phyloP scores from a whole-genome alignment of 164 flowering plant species.

The Santalum album region DNA sequence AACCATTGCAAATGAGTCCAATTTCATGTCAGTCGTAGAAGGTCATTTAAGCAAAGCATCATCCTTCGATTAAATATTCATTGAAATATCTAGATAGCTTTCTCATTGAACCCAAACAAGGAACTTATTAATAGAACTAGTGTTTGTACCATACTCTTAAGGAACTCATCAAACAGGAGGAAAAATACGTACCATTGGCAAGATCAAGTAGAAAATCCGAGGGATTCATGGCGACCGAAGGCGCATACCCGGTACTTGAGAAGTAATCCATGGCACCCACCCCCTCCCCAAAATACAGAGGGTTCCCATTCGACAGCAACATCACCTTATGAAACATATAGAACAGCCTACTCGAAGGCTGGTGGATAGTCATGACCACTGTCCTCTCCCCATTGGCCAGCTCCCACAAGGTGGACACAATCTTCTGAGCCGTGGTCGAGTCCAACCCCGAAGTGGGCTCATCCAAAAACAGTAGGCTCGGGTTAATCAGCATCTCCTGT shows the following conservation, averaged over 20 bases:
- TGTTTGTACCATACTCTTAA: not conserved
- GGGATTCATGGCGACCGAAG: constrained; percentile 63
- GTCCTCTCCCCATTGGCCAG: constrained; percentile 56
- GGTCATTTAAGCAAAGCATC: no score
- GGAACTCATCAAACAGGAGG: no score
- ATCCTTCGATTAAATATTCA: no score
- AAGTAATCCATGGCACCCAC: constrained; percentile 51
- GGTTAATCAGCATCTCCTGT: constrained; percentile 74
- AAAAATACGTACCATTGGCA: constrained; percentile 54
- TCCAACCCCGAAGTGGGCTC: constrained; percentile 87
- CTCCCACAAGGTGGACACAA: constrained; percentile 51
- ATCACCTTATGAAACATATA: constrained; percentile 72
- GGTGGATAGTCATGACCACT: constrained; percentile 64
- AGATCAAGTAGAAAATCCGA: constrained; percentile 72
- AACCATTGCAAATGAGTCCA: no score
- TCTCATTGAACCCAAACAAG: no score
- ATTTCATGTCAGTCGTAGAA: no score
- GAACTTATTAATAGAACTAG: no score
- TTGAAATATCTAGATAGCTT: no score
- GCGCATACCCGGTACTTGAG: constrained; percentile 41
- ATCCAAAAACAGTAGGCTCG: constrained; percentile 59
- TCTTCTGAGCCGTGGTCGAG: constrained; percentile 60
- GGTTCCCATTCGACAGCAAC: constrained; percentile 54
- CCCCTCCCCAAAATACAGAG: constrained; percentile 65
- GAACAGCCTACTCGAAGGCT: constrained; percentile 69